Evolutionary conservation across 2,329 filamentous ascomycete species (phyloP).

Genomic region (Trichoderma koningiopsis): DNA sequence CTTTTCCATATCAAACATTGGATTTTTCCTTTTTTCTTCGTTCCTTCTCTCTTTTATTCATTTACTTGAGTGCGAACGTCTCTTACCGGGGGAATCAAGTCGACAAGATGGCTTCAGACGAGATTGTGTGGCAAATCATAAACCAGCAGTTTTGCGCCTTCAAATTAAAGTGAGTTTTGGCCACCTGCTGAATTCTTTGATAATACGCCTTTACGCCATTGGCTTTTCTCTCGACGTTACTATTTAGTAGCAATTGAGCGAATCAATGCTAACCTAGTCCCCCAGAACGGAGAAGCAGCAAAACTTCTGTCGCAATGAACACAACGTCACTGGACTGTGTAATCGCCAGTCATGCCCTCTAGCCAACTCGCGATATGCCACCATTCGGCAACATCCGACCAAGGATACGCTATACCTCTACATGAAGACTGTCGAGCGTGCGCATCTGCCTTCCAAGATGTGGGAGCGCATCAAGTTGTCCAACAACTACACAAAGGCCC

Average conservation of each 20-base stretch:
- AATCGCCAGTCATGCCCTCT: slow-evolving; percentile 87
- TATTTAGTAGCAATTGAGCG: not conserved
- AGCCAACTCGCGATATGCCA: slow-evolving; percentile 91
- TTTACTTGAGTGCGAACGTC: not conserved
- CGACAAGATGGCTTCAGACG: slow-evolving; percentile 78
- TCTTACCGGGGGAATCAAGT: not conserved
- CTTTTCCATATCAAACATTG: slow-evolving; percentile 8
- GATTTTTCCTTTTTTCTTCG: slow-evolving; percentile 5
- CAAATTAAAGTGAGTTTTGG: slow-evolving; percentile 74
- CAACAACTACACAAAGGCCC: slow-evolving; percentile 85
- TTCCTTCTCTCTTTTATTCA: not conserved
- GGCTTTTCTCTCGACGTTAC: not conserved
- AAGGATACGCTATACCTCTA: slow-evolving; percentile 89
- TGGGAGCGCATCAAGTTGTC: slow-evolving; percentile 94
- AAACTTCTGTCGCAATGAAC: slow-evolving; percentile 94
- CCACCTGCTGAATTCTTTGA: not conserved
- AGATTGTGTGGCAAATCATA: slow-evolving; percentile 96
- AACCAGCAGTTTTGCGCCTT: slow-evolving; percentile 95
- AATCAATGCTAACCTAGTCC: not conserved
- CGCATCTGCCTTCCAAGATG: slow-evolving; percentile 84
- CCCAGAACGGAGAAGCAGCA: slow-evolving; percentile 77
- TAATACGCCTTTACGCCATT: not conserved
- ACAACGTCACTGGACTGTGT: slow-evolving; percentile 82
- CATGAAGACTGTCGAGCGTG: slow-evolving; percentile 92
- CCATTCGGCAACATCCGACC: slow-evolving; percentile 78